Conservation (phyloP, 441 rosid species). For the Kokia cookei region DNA sequence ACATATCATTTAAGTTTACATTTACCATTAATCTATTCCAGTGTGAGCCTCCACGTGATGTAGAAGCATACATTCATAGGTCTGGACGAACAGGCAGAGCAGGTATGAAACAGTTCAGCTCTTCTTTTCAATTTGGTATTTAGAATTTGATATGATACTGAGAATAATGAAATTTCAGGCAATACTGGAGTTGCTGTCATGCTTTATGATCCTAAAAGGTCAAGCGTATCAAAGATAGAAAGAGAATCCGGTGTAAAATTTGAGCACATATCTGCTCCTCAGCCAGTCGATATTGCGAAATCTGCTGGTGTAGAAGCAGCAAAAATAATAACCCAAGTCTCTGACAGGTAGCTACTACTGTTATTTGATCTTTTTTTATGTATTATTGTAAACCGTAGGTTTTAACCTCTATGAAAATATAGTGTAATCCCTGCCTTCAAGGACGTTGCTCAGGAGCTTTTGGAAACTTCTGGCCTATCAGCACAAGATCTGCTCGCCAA, state of each 20-base stretch:
- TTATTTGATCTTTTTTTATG: background rate
- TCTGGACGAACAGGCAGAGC: conserved; percentile 99
- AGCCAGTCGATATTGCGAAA: conserved; percentile 74
- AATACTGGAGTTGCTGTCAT: conserved; percentile 90
- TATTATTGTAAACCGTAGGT: background rate
- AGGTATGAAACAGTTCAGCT: conserved; percentile 34
- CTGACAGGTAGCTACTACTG: conserved; percentile 54
- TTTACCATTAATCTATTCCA: conserved; percentile 12
- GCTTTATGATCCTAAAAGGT: conserved; percentile 77
- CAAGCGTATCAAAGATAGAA: conserved; percentile 60
- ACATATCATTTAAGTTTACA: conserved; percentile 1
- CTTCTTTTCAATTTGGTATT: background rate
- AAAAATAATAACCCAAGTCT: conserved; percentile 58
- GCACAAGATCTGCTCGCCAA: conserved; percentile 78
- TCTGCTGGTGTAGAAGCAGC: conserved; percentile 70
- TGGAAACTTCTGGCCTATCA: conserved; percentile 67
- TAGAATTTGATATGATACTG: conserved; percentile 7
- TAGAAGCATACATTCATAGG: conserved; percentile 93
- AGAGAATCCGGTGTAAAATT: conserved; percentile 85
- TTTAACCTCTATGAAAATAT: conserved; percentile 20
- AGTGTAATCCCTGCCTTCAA: conserved; percentile 88
- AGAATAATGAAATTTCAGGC: conserved; percentile 35
- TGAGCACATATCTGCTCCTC: conserved; percentile 78
- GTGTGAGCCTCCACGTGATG: conserved; percentile 98
- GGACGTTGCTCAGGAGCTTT: conserved; percentile 68